These are phyloP conservation scores for Vinca minor DNA, from an alignment of 257 asterid genomes.

Conservation along the genomic window DNA sequence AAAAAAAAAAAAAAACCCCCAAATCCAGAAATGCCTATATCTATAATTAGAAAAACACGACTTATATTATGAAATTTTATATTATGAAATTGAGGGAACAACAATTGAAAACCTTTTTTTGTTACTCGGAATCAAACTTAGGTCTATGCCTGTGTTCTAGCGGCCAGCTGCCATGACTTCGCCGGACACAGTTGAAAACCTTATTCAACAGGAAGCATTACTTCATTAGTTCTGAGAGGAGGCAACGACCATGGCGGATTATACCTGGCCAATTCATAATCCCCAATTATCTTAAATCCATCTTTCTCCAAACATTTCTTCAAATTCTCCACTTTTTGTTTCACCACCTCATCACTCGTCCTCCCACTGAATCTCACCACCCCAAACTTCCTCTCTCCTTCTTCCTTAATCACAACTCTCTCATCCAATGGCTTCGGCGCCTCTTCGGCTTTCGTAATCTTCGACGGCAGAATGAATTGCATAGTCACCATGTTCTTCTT, in stretches of 20 bases:
- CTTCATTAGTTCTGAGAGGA: slow-evolving; percentile 69
- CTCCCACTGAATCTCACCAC: slow-evolving; percentile 72
- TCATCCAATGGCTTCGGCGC: slow-evolving; percentile 87
- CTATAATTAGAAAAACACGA: too few relatives aligned
- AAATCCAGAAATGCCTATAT: too few relatives aligned
- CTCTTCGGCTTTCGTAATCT: slow-evolving; percentile 52
- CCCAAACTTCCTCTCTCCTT: slow-evolving; percentile 69
- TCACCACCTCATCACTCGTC: slow-evolving; percentile 57
- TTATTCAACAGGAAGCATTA: slow-evolving; percentile 70
- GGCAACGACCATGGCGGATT: slow-evolving; percentile 95
- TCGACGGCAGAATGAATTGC: slow-evolving; percentile 74
- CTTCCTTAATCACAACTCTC: slow-evolving; percentile 67
- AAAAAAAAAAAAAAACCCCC: too few relatives aligned
- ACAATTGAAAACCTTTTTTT: too few relatives aligned
- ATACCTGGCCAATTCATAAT: slow-evolving; percentile 73
- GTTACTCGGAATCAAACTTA: too few relatives aligned
- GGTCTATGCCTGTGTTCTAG: too few relatives aligned
- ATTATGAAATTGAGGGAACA: too few relatives aligned
- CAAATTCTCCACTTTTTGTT: slow-evolving; percentile 54
- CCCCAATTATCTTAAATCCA: slow-evolving; percentile 58
- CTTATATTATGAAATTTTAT: too few relatives aligned
- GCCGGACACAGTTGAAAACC: neutral
- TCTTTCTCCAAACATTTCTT: slow-evolving; percentile 59
- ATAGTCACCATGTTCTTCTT: slow-evolving; percentile 43
- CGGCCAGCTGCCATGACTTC: too few relatives aligned